Base-by-base conservation (phyloP, 352 stramenopile species). In the Pythium phragmitis region DNA sequence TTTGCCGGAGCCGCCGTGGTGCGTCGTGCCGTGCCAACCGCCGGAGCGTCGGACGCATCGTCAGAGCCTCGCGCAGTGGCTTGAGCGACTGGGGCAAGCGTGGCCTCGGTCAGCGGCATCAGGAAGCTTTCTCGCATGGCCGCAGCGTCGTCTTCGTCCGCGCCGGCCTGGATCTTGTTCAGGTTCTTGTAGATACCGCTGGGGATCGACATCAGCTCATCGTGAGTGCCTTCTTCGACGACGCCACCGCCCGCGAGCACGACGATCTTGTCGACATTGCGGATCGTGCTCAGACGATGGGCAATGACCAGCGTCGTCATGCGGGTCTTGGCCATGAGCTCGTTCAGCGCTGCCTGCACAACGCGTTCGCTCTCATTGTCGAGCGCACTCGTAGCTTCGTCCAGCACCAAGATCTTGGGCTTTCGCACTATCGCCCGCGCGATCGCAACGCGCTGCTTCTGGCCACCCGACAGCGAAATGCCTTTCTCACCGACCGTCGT, bases 301-400 rank as follows among this genome's bases (percentile, higher is more conserved):
- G 96, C 96, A 62, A 98, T 97, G 50, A 98, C 89, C 21, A 98
- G 70, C 17, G 86, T 97, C 4, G 93, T 98, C 30, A 81, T 85
- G 14, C 75, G 73, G 0, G 70, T 83, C 66, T 72, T 73, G 58
- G 54, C 69, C 67, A 72, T 74, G 37, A 74, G 70, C 56, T 56
- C 68, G 51, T 94, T 79, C 11, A 96, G 74, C 19, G 87, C 83
- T 0, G 68, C 63, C 51, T 96, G 89, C 5, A 97, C 88, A 13
- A 92, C 69, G 8, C 72, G 60, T 67, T 97, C 90, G 67, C 76
- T 90, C 55, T 91, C 76, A 9, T 69, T 68, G 65, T 96, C 83
- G 39, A 96, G 51, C 0, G 79, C 76, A 49, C 74, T 84, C 1
- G 80, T 90, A 8, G 80, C 80, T 57, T 88, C 80, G 30, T 88